Evolutionary conservation across 2,329 filamentous ascomycete species (phyloP).

Genomic region (Arachnomyces sp.): DNA sequence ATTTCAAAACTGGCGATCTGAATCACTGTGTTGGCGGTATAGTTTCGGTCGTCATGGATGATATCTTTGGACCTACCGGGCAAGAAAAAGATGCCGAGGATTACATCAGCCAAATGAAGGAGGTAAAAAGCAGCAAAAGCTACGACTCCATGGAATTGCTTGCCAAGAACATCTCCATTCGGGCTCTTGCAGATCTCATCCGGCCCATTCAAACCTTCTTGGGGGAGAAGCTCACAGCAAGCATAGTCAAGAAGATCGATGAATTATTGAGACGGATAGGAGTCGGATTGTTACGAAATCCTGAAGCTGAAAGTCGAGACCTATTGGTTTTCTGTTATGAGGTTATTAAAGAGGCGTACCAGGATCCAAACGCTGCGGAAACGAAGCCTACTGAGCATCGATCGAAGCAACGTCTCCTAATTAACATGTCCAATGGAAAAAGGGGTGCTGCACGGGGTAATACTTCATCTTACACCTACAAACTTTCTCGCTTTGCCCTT

Average conservation of each 20-base stretch:
- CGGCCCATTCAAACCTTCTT: conserved; percentile 71
- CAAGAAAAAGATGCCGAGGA: conserved; percentile 97
- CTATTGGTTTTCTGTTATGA: conserved; percentile 94
- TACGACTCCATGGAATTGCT: conserved; percentile 95
- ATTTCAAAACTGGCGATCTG: conserved; percentile 71
- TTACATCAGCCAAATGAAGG: conserved; percentile 91
- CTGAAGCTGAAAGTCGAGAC: conserved; percentile 68
- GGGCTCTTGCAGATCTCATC: conserved; percentile 65
- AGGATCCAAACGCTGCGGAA: conserved; percentile 45
- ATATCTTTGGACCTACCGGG: conserved; percentile 85
- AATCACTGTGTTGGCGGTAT: conserved; percentile 79
- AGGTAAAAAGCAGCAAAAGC: conserved; percentile 96
- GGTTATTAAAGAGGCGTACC: conserved; percentile 79
- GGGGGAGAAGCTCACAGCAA: conserved; percentile 74
- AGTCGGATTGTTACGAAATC: conserved; percentile 74
- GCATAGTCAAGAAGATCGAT: conserved; percentile 82
- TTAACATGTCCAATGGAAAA: conserved; percentile 68
- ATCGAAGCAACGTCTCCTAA: conserved; percentile 58
- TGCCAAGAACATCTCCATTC: conserved; percentile 71
- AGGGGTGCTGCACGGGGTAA: conserved; percentile 63
- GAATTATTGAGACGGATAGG: conserved; percentile 77
- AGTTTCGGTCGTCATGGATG: conserved; percentile 85
- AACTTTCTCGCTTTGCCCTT: conserved; percentile 78
- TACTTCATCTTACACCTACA: conserved; percentile 75
- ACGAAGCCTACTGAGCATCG: conserved; percentile 20